Percentiles rank a stretch among this genome's conserved stretches.
Evolutionary conservation across 176 grass and related monocot genomes (phyloP).

Genomic region (Aechmea fasciata): DNA sequence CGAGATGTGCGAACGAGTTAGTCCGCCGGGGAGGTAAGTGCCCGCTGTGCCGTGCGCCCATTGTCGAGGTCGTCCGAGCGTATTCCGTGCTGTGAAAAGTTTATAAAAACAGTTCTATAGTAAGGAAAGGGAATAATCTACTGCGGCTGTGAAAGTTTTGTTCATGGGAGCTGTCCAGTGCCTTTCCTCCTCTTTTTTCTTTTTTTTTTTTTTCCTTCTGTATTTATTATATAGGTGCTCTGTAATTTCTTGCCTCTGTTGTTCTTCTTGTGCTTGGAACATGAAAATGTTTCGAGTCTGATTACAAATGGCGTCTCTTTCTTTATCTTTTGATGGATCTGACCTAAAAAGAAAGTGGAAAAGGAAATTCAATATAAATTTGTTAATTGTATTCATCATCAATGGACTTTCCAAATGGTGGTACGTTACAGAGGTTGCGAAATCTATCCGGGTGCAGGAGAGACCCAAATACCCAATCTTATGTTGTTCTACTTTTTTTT

Average conservation of each 20-base stretch:
- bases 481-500: too few species aligned
- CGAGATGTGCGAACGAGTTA: conserved; percentile 89
- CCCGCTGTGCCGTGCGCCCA: conserved; percentile 85
- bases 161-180: background rate
- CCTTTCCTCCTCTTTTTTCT: background rate
- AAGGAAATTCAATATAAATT: too few species aligned
- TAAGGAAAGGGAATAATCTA: conserved; percentile 30
- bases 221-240: conserved; percentile 27
- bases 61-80: conserved; percentile 81
- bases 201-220: conserved; percentile 10
- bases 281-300: conserved; percentile 25
- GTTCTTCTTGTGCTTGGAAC: conserved; percentile 17
- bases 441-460: too few species aligned
- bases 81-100: conserved; percentile 61
- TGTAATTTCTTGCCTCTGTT: conserved; percentile 26
- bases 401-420: too few species aligned
- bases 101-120: conserved; percentile 10
- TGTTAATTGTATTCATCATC: too few species aligned
- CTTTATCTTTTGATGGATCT: background rate
- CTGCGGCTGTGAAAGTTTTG: conserved; percentile 28
- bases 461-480: too few species aligned
- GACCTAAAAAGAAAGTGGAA: background rate
- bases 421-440: too few species aligned
- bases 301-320: background rate
- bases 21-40: conserved; percentile 79